Conservation (phyloP, 192 early-diverging fungal genomes). For the Coemansia sp. region DNA sequence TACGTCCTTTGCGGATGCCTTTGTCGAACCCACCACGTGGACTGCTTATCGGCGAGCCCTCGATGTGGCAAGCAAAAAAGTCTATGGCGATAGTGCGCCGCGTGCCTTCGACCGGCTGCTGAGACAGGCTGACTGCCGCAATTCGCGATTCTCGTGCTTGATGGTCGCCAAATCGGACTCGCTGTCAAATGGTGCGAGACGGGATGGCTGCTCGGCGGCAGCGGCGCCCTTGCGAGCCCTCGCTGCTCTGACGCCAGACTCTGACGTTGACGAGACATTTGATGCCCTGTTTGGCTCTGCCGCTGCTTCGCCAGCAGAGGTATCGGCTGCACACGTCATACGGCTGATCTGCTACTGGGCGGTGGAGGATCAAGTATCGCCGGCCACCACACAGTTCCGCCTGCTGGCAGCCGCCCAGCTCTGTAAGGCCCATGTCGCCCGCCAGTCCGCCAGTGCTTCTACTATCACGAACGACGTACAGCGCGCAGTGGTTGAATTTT, state of each 20-base stretch:
- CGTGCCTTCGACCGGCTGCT: not conserved
- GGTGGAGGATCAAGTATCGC: constrained; percentile 11
- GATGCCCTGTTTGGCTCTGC: constrained; percentile 6
- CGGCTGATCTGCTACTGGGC: constrained; percentile 50
- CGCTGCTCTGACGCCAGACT: constrained; percentile 10
- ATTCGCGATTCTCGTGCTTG: constrained; percentile 18
- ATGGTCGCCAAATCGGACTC: not conserved
- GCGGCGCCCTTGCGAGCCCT: constrained; percentile 13
- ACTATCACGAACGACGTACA: constrained; percentile 15
- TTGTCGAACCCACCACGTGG: constrained; percentile 56
- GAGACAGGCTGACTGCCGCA: constrained; percentile 25
- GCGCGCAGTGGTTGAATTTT: constrained; percentile 24
- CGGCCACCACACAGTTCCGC: constrained; percentile 15
- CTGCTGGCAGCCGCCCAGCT: constrained; percentile 19
- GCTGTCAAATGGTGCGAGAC: not conserved
- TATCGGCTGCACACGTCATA: not conserved
- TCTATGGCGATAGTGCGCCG: not conserved
- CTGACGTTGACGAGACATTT: constrained; percentile 4
- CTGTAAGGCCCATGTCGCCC: constrained; percentile 5
- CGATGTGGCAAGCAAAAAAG: not conserved
- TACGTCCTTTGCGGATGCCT: constrained; percentile 38
- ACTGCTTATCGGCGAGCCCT: constrained; percentile 17
- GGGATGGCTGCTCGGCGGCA: not conserved
- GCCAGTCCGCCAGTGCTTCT: not conserved
- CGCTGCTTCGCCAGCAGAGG: not conserved